phyloP scores from a whole-genome alignment of 1,139 yeast species.

The Geotrichum bryndzae region DNA sequence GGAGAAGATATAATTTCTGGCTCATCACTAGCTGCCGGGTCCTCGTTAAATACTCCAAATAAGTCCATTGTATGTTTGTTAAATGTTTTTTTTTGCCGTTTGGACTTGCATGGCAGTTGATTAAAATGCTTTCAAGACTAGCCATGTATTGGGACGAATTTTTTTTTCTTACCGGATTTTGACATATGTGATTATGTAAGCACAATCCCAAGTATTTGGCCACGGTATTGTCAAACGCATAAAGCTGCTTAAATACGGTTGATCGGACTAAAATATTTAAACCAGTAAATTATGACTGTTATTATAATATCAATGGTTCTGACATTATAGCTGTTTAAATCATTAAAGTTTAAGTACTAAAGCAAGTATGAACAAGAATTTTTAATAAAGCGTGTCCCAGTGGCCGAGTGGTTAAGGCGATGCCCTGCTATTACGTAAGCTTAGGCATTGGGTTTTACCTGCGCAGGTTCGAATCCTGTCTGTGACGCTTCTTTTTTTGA shows the following conservation, averaged over 20 bases:
- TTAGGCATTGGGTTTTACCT: conserved; percentile 76
- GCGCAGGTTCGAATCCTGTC: conserved; percentile 91
- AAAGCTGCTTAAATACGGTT: too few species aligned
- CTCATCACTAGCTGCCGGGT: background rate
- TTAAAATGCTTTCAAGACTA: background rate
- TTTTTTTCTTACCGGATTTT: background rate
- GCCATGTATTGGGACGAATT: background rate
- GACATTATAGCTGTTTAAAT: too few species aligned
- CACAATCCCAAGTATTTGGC: background rate
- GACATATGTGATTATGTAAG: background rate
- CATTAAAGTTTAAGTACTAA: too few species aligned
- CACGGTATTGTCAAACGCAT: too few species aligned
- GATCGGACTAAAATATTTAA: too few species aligned
- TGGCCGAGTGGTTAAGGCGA: conserved; percentile 90
- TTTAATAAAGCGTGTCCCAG: conserved; percentile 34
- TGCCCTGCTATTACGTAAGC: conserved; percentile 54
- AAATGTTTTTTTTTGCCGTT: background rate
- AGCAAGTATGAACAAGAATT: too few species aligned
- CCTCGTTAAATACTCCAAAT: background rate
- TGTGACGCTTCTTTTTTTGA: conserved; percentile 47
- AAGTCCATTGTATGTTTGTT: background rate
- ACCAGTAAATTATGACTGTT: too few species aligned
- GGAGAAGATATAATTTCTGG: background rate
- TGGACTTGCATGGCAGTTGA: background rate
- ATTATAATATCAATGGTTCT: too few species aligned